Evolutionary conservation across 106 monocot species (phyloP), one percentile per base, ranked within the genome.

Genomic region (Posidonia australis): DNA sequence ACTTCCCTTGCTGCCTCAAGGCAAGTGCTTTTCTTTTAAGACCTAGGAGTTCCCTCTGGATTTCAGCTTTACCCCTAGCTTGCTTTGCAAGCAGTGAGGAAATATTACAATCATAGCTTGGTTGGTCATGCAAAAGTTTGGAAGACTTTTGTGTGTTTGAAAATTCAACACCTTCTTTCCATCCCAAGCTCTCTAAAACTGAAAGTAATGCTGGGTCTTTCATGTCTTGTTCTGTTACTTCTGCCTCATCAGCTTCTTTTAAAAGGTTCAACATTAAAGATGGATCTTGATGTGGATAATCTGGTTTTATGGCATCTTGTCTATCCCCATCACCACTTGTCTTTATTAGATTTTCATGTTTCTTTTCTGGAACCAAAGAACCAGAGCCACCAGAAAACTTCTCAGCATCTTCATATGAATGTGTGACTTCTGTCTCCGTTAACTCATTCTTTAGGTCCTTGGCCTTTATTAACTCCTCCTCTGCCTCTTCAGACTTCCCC

Each of bases 1-100:
- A 68, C 60, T 81, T 93, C 12, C 93, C 93, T 79, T 93, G 78
- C 10, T 86, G 78, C 74, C 89, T 89, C 44, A 93, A 72, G 22
- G 77, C 70, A 70, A 93, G 83, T 46, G 93, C 89, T 58, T 80
- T 90, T 48, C 94, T 90, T 68, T 96, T 98, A 65, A 98, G 60
- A 23, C 52, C 63, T 16, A 98, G 75, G 20, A 98, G 70, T 75
- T 98, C 98, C 60, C 71, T 84, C 68, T 91, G 91, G 36, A 91
- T 76, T 24, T 87, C 87, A 66, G 46, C 72, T 68, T 85, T 98
- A 55, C 69, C 85, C 57, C 65, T 77, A 5, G 2, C 21, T 23
- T 36, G 36, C 24, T 66, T 92, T 17, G 23, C 28, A 70, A 73
- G 54, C 16, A 28, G 21, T 62, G 14, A 1, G 62, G 69, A 17